These are phyloP conservation scores for Malus sieversii DNA, from an alignment of 306 rosid species.

Conservation along the genomic window DNA sequence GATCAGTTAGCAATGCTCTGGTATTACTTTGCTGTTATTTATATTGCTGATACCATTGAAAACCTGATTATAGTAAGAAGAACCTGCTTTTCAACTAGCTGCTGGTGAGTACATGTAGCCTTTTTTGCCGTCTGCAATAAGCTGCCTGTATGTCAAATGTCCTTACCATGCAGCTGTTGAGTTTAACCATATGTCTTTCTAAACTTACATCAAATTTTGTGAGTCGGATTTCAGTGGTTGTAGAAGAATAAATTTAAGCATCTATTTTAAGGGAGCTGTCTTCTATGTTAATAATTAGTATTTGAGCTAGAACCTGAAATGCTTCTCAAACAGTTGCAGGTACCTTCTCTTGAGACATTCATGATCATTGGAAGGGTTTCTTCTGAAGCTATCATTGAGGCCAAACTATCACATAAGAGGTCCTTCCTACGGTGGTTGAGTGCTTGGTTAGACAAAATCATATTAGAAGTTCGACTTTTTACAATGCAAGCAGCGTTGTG, in stretches of 20 bases:
- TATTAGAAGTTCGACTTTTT: slow-evolving; percentile 63
- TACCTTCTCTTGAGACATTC: slow-evolving; percentile 81
- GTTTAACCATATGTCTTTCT: background rate
- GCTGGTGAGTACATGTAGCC: background rate
- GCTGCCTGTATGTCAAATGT: background rate
- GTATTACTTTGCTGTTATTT: slow-evolving; percentile 35
- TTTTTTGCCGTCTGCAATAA: background rate
- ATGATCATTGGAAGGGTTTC: slow-evolving; percentile 77
- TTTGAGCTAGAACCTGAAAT: slow-evolving; percentile 1
- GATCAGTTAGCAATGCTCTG: slow-evolving; percentile 81
- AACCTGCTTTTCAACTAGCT: background rate
- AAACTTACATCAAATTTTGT: background rate
- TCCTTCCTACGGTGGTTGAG: slow-evolving; percentile 47
- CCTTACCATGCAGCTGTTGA: background rate
- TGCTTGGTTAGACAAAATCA: slow-evolving; percentile 44
- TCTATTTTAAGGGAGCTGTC: background rate
- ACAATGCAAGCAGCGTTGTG: slow-evolving; percentile 65
- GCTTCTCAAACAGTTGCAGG: slow-evolving; percentile 58
- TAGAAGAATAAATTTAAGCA: background rate
- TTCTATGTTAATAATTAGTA: background rate
- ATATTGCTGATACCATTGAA: background rate
- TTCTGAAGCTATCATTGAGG: slow-evolving; percentile 78
- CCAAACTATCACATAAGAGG: slow-evolving; percentile 47
- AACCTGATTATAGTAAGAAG: background rate
- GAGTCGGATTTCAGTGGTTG: background rate